Evolutionary conservation across 2,329 filamentous ascomycete genomes (phyloP).

Genomic region (Penicillium sp.): DNA sequence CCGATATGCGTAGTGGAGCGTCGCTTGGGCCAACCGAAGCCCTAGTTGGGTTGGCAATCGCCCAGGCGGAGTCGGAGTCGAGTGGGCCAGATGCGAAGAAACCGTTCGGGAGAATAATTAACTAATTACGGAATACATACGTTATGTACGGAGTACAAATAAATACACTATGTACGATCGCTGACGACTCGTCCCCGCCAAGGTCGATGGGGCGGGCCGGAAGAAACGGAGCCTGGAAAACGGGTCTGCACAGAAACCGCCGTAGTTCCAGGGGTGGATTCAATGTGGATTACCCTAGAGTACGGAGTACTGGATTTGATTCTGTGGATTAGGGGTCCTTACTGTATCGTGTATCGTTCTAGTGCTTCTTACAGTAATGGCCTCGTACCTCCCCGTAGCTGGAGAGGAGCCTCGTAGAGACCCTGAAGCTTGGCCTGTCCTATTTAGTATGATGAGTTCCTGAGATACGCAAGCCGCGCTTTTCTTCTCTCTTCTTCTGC

Average conservation of each 20-base stretch:
- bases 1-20: slow-evolving; percentile 20
- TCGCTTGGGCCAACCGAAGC: slow-evolving; percentile 28
- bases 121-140: no score
- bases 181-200: slow-evolving; percentile 23
- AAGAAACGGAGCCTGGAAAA: slow-evolving; percentile 28
- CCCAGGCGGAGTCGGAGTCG: slow-evolving; percentile 9
- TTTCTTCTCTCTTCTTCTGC: not conserved
- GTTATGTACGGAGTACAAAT: not conserved
- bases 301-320: no score
- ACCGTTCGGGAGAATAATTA: not conserved
- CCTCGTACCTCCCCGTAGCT: slow-evolving; percentile 2
- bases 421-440: slow-evolving; percentile 30
- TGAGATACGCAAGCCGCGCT: slow-evolving; percentile 5
- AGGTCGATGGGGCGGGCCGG: slow-evolving; percentile 26
- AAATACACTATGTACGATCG: not conserved
- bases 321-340: slow-evolving; percentile 3
- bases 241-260: slow-evolving; percentile 27
- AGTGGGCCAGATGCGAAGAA: not conserved
- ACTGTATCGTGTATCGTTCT: slow-evolving; percentile 5
- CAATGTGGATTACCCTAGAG: no score
- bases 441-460: slow-evolving; percentile 26
- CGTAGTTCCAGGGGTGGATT: slow-evolving; percentile 23
- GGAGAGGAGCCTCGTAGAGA: slow-evolving; percentile 21
- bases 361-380: slow-evolving; percentile 1
- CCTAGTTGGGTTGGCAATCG: slow-evolving; percentile 25